Percentiles rank a stretch among this genome's conserved stretches.
Conservation (phyloP, 2,329 filamentous ascomycete species). For the Neonectria punicea region DNA sequence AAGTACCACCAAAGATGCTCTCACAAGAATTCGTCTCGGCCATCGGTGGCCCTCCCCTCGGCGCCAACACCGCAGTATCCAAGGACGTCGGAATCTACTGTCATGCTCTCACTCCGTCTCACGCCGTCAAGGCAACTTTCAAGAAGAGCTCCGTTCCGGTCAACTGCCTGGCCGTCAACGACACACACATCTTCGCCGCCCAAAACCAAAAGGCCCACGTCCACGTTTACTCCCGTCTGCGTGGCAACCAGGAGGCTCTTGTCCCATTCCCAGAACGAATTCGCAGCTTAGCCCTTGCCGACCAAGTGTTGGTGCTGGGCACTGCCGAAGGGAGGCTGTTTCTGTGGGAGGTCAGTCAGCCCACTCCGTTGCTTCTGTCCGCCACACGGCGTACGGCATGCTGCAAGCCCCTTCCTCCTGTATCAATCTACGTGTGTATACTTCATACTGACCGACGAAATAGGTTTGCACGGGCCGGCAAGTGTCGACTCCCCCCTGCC, state of each 20-base stretch:
- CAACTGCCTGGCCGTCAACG: constrained; percentile 82
- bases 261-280: constrained; percentile 91
- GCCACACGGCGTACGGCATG: constrained; percentile 20
- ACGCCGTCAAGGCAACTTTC: constrained; percentile 79
- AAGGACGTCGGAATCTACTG: constrained; percentile 90
- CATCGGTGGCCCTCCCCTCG: constrained; percentile 65
- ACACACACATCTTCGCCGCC: constrained; percentile 88
- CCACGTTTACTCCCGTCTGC: constrained; percentile 87
- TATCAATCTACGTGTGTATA: neutral
- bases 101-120: constrained; percentile 82
- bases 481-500: constrained; percentile 78
- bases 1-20: constrained; percentile 56
- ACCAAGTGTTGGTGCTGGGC: constrained; percentile 80
- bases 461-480: constrained; percentile 80
- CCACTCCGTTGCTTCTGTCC: constrained; percentile 32
- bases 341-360: constrained; percentile 84
- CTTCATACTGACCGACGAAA: constrained; percentile 37
- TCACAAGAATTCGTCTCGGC: constrained; percentile 70
- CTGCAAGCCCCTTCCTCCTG: constrained; percentile 24
- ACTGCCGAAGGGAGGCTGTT: constrained; percentile 88
- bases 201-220: constrained; percentile 92
- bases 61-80: constrained; percentile 70
- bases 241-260: constrained; percentile 87
- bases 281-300: constrained; percentile 77
- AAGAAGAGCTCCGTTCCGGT: constrained; percentile 90